Base-by-base conservation (phyloP, 2,329 filamentous ascomycete genomes). In the Alternaria metachromatica region DNA sequence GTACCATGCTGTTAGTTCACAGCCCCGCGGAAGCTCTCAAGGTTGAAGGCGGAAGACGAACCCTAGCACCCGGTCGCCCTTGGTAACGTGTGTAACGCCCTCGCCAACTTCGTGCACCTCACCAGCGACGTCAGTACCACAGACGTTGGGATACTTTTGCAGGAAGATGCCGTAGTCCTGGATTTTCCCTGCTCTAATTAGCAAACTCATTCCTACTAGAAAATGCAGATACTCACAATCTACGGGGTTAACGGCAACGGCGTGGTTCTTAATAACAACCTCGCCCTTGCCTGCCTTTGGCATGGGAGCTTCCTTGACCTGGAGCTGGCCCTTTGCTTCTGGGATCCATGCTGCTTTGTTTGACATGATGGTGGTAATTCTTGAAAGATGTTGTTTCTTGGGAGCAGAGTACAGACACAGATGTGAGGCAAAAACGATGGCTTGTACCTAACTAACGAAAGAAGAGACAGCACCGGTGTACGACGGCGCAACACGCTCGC, bases 61-160 rank as follows among this genome's bases (percentile, higher is more conserved):
- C 74, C 69, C 83, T 26, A 82, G 72, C 5, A 85, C 83, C 25
- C 83, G 80, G 62, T 84, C 80, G 3, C 84, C 84, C 20, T 80
- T 77, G 58, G 80, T 76, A 67, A 84, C 80, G 10, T 82, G 78
- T 7, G 79, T 80, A 6, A 86, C 83, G 8, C 74, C 76, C n/a
- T 80, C 73, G 3, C 84, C 84, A 7, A 85, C 76, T 64, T 84
- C 82, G 23, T 82, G 68, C 3, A 85, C 78, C 66, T 83, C 80
- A 12, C 84, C 84, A 2, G 83, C 82, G 13, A 83, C 75, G 65
- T 85, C 84, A 10, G 66, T 71, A 11, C 84, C 84, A 7, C 80
- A 63, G 30, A 82, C 67, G 15, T 72, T 73, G 23, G 74, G 76
- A 64, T 75, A 77, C 51, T 73, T 77, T 28, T 81, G 58, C 25